phyloP scores from a whole-genome alignment of 164 flowering plant genomes.

The Chimonanthus salicifolius region DNA sequence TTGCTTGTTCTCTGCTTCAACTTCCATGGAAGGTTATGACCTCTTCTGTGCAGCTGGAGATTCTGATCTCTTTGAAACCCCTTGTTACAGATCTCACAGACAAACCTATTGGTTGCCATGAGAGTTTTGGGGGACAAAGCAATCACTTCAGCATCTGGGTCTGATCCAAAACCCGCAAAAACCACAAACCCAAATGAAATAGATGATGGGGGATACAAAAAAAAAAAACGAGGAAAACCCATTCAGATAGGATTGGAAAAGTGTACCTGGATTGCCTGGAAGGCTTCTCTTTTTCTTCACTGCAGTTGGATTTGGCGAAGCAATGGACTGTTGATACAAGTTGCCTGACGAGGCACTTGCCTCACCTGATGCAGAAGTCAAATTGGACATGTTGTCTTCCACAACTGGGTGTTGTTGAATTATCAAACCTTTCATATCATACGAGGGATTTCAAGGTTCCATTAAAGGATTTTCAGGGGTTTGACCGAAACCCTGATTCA shows the following conservation, averaged over 20 bases:
- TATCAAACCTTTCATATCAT: slow-evolving; percentile 39
- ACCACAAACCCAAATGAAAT: not conserved
- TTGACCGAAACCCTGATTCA: not conserved
- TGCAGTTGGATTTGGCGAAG: slow-evolving; percentile 29
- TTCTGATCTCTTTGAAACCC: slow-evolving; percentile 97
- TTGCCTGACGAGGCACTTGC: slow-evolving; percentile 60
- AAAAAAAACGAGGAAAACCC: not conserved
- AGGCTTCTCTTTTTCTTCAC: slow-evolving; percentile 69
- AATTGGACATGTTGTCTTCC: slow-evolving; percentile 76
- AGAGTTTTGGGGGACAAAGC: slow-evolving; percentile 82
- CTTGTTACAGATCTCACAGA: slow-evolving; percentile 95
- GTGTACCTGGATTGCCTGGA: slow-evolving; percentile 82
- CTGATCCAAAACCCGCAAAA: slow-evolving; percentile 15
- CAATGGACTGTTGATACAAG: slow-evolving; percentile 27
- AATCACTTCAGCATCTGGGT: slow-evolving; percentile 38
- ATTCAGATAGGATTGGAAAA: not conserved
- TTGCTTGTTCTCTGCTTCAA: slow-evolving; percentile 68
- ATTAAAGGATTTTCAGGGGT: not conserved
- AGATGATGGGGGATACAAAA: not conserved
- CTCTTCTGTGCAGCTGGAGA: slow-evolving; percentile 89
- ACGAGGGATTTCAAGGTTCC: slow-evolving; percentile 4
- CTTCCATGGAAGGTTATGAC: slow-evolving; percentile 96
- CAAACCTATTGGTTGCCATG: slow-evolving; percentile 82
- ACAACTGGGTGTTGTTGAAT: slow-evolving; percentile 26
- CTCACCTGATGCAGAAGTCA: slow-evolving; percentile 70